Evolutionary conservation across 805 yeast species (phyloP).

Genomic region (Saccharomycopsis sp.): DNA sequence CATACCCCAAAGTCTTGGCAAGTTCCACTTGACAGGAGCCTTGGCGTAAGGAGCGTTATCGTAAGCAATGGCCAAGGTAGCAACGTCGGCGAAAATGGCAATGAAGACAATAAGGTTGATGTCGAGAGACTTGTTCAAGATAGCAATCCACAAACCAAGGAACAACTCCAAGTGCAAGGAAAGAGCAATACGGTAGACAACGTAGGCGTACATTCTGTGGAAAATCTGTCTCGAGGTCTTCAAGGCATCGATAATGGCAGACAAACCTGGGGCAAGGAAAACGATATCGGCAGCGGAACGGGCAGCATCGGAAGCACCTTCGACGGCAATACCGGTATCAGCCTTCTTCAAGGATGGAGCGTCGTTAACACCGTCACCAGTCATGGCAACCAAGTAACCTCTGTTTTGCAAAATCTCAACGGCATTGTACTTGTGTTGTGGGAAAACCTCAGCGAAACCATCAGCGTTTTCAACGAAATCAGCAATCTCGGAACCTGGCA

Average conservation of each 20-base stretch:
- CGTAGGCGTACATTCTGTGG: slow-evolving; percentile 99
- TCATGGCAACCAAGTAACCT: slow-evolving; percentile 97
- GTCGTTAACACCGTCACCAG: slow-evolving; percentile 99
- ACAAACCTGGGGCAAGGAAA: slow-evolving; percentile 81
- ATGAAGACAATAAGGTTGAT: slow-evolving; percentile 91
- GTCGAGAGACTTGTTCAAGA: slow-evolving; percentile 77
- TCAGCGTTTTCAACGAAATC: slow-evolving; percentile 96
- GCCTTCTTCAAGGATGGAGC: slow-evolving; percentile 97
- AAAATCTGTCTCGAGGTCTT: slow-evolving; percentile 95
- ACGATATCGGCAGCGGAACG: slow-evolving; percentile 40
- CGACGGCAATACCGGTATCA: slow-evolving; percentile 95
- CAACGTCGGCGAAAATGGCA: slow-evolving; percentile 97
- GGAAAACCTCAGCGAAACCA: slow-evolving; percentile 98
- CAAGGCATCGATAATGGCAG: slow-evolving; percentile 89
- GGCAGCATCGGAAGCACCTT: slow-evolving; percentile 55
- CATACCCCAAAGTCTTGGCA: slow-evolving; percentile 97
- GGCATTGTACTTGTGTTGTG: slow-evolving; percentile 94
- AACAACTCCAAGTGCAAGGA: slow-evolving; percentile 91
- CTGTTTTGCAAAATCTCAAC: slow-evolving; percentile 92
- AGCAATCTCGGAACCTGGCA: slow-evolving; percentile 96
- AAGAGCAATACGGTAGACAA: slow-evolving; percentile 95
- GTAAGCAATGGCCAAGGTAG: slow-evolving; percentile 94
- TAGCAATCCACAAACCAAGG: slow-evolving; percentile 96
- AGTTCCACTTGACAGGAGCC: slow-evolving; percentile 92
- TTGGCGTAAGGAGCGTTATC: slow-evolving; percentile 95